These are phyloP conservation scores for Schwanniomyces etchellsii DNA, from an alignment of 1,139 yeast genomes.

Conservation along the genomic window DNA sequence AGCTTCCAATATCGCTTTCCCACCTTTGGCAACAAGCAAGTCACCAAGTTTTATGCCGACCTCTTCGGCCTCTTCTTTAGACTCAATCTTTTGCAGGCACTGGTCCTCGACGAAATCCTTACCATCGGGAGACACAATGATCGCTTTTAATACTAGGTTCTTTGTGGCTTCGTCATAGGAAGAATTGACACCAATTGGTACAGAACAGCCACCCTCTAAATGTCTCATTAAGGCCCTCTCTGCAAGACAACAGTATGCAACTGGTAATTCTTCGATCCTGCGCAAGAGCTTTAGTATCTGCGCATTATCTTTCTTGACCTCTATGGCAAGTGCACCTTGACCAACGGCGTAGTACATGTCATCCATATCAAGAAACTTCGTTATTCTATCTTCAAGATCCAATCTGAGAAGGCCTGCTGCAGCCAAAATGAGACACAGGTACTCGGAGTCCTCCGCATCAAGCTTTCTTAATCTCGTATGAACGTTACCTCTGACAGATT, in stretches of 20 bases:
- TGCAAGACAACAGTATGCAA: slow-evolving; percentile 79
- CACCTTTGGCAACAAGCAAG: slow-evolving; percentile 67
- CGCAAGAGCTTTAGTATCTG: slow-evolving; percentile 53
- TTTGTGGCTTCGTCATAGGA: slow-evolving; percentile 40
- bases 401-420: slow-evolving; percentile 85
- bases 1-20: slow-evolving; percentile 72
- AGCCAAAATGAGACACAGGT: slow-evolving; percentile 77
- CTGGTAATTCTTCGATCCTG: slow-evolving; percentile 58
- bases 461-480: slow-evolving; percentile 77
- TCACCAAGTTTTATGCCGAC: slow-evolving; percentile 72
- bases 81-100: slow-evolving; percentile 25
- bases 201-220: slow-evolving; percentile 96
- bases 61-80: slow-evolving; percentile 58
- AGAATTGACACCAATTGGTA: slow-evolving; percentile 90
- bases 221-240: slow-evolving; percentile 85
- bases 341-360: slow-evolving; percentile 97
- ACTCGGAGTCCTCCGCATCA: slow-evolving; percentile 64
- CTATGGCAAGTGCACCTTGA: slow-evolving; percentile 94
- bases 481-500: slow-evolving; percentile 84
- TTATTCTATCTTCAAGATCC: slow-evolving; percentile 67
- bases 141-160: slow-evolving; percentile 51
- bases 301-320: slow-evolving; percentile 68
- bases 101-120: slow-evolving; percentile 54
- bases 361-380: slow-evolving; percentile 63
- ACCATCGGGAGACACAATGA: slow-evolving; percentile 87